Percentiles rank a stretch among this genome's conserved stretches.
phyloP scores from a whole-genome alignment of 768 basidiomycete species.

The Fomitopsis serialis region DNA sequence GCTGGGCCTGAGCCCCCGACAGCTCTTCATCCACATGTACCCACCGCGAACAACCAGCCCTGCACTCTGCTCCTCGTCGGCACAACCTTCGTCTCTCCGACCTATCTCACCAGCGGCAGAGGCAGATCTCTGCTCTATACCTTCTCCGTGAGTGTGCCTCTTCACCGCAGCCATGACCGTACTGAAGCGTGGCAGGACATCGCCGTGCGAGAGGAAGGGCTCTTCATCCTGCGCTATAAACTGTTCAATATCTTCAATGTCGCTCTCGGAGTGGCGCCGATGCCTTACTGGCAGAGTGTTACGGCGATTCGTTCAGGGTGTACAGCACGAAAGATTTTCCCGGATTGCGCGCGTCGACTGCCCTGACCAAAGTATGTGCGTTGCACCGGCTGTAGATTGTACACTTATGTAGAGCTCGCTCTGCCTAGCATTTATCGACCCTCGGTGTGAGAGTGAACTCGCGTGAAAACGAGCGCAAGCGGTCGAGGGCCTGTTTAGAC shows the following conservation, averaged over 20 bases:
- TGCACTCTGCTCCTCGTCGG: no score
- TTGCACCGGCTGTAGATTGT: not conserved
- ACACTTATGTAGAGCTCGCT: not conserved
- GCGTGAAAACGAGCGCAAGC: not conserved
- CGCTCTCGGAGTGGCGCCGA: conserved; percentile 27
- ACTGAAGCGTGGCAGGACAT: conserved; percentile 43
- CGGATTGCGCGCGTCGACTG: conserved; percentile 59
- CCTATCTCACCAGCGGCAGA: no score
- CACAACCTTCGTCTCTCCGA: no score
- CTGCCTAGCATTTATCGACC: conserved; percentile 32
- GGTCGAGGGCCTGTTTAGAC: not conserved
- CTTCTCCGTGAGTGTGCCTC: conserved; percentile 42
- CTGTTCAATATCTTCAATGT: conserved; percentile 55
- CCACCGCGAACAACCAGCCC: no score
- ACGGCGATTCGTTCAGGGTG: conserved; percentile 57
- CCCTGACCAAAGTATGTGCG: conserved; percentile 54
- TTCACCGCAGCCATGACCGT: conserved; percentile 25
- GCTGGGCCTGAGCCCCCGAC: no score
- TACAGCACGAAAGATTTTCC: conserved; percentile 73
- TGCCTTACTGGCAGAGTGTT: conserved; percentile 57
- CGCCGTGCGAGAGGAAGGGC: conserved; percentile 64
- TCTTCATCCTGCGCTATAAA: conserved; percentile 62
- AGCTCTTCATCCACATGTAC: no score
- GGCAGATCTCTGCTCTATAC: no score
- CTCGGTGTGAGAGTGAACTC: not conserved